Conservation (phyloP, 768 basidiomycete species). For the Suillus placidus region DNA sequence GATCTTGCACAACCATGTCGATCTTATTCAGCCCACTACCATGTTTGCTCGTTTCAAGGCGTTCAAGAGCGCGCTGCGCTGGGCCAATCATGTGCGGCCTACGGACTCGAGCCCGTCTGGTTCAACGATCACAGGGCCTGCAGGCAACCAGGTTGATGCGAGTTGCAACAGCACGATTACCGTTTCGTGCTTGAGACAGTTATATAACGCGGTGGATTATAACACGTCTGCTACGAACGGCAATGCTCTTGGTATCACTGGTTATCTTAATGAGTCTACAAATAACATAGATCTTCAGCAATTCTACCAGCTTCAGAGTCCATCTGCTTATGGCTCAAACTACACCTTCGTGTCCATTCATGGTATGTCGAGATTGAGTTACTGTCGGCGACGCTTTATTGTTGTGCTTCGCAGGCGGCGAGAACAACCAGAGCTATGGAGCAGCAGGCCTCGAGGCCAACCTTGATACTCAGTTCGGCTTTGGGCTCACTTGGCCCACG, state of each 20-base stretch:
- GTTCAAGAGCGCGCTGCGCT: conserved; percentile 45
- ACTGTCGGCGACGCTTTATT: conserved; percentile 12
- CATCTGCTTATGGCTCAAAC: conserved; percentile 49
- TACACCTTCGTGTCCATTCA: conserved; percentile 59
- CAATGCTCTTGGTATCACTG: conserved; percentile 58
- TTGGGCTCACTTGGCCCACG: conserved; percentile 65
- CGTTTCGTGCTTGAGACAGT: conserved; percentile 52
- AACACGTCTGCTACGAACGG: conserved; percentile 42
- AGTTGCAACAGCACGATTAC: conserved; percentile 56
- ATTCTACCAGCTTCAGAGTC: conserved; percentile 53
- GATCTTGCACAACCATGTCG: conserved; percentile 59
- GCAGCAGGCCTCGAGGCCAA: conserved; percentile 67
- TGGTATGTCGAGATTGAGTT: conserved; percentile 38
- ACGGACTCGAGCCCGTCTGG: conserved; percentile 12
- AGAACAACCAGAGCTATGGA: conserved; percentile 55
- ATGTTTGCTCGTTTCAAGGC: conserved; percentile 56
- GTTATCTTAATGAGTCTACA: conserved; percentile 54
- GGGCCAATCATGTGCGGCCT: conserved; percentile 18
- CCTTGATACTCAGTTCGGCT: conserved; percentile 68
- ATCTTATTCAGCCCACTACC: conserved; percentile 74
- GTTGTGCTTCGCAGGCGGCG: conserved; percentile 47
- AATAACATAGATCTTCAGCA: conserved; percentile 53
- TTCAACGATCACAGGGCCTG: conserved; percentile 29
- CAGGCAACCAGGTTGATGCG: conserved; percentile 45
- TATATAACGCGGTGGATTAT: conserved; percentile 57